Evolutionary conservation across 768 basidiomycete species (phyloP).

Genomic region (Hericium coralloides): DNA sequence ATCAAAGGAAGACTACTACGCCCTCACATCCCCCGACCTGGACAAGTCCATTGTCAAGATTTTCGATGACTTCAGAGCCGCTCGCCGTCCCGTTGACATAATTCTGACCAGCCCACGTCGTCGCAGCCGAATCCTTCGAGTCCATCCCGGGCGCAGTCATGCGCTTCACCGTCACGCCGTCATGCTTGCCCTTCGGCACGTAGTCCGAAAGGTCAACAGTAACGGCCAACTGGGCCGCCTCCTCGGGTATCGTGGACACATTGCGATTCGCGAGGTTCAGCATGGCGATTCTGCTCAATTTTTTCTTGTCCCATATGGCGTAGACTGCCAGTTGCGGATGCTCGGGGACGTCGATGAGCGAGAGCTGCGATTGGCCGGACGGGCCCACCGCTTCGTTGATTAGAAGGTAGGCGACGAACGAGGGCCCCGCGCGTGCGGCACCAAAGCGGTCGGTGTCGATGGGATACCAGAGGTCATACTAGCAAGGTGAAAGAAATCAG

Average conservation of each 20-base stretch:
- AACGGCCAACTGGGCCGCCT: slow-evolving; percentile 4
- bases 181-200: background rate
- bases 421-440: slow-evolving; percentile 19
- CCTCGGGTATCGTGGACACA: slow-evolving; percentile 10
- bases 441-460: slow-evolving; percentile 18
- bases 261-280: slow-evolving; percentile 21
- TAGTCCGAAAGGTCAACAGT: slow-evolving; percentile 11
- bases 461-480: slow-evolving; percentile 28
- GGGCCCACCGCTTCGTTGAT: slow-evolving; percentile 24
- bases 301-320: slow-evolving; percentile 21
- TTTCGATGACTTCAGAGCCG: slow-evolving; percentile 18
- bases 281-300: slow-evolving; percentile 16
- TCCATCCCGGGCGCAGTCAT: slow-evolving; percentile 23
- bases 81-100: slow-evolving; percentile 21
- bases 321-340: slow-evolving; percentile 21
- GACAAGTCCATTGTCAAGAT: background rate
- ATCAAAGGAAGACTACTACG: background rate
- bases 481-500: background rate
- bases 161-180: slow-evolving; percentile 15
- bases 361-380: slow-evolving; percentile 15
- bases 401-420: slow-evolving; percentile 25
- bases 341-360: slow-evolving; percentile 13
- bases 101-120: slow-evolving; percentile 24
- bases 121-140: slow-evolving; percentile 17
- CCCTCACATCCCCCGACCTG: background rate